A percentile compares a stretch with the other conserved stretches of the same genome.
These are phyloP conservation scores for Diplodia mutila DNA, from an alignment of 2,329 filamentous ascomycete species.

Conservation along the genomic window DNA sequence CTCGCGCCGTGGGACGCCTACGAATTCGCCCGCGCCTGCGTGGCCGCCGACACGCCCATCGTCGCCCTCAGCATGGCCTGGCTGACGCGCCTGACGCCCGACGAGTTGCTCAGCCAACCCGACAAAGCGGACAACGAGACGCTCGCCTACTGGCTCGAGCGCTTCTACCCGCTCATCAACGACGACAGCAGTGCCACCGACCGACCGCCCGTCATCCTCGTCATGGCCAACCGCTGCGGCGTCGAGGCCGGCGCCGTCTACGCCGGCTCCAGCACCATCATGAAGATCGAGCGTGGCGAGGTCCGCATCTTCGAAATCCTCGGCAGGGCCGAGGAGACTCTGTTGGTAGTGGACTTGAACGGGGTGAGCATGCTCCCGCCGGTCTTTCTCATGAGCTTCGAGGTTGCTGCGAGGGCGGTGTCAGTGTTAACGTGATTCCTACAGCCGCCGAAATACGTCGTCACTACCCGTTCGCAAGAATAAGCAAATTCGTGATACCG, in stretches of 20 bases:
- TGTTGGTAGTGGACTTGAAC: conserved; percentile 69
- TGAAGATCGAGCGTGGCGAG: conserved; percentile 67
- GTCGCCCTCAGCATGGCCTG: conserved; percentile 79
- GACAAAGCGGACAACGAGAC: conserved; percentile 70
- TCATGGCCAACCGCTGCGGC: conserved; percentile 73
- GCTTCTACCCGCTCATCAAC: conserved; percentile 65
- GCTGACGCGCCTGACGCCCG: conserved; percentile 62
- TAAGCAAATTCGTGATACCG: not conserved
- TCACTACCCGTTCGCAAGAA: conserved; percentile 15
- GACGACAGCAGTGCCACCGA: not conserved
- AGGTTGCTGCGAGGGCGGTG: not conserved
- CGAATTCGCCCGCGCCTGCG: conserved; percentile 62
- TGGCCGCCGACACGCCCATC: conserved; percentile 61
- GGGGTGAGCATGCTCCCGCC: conserved; percentile 35
- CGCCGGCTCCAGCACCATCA: conserved; percentile 73
- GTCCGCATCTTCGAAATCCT: conserved; percentile 71
- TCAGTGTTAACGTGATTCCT: not conserved
- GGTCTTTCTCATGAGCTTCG: no score
- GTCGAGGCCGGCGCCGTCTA: conserved; percentile 69
- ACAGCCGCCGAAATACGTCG: conserved; percentile 30
- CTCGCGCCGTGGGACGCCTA: conserved; percentile 60
- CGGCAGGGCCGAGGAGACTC: conserved; percentile 69
- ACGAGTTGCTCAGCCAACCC: conserved; percentile 53
- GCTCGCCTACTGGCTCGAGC: conserved; percentile 73
- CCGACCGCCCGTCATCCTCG: conserved; percentile 62